Base-by-base conservation (phyloP, 352 stramenopile genomes). In the Globisporangium carolinianum region DNA sequence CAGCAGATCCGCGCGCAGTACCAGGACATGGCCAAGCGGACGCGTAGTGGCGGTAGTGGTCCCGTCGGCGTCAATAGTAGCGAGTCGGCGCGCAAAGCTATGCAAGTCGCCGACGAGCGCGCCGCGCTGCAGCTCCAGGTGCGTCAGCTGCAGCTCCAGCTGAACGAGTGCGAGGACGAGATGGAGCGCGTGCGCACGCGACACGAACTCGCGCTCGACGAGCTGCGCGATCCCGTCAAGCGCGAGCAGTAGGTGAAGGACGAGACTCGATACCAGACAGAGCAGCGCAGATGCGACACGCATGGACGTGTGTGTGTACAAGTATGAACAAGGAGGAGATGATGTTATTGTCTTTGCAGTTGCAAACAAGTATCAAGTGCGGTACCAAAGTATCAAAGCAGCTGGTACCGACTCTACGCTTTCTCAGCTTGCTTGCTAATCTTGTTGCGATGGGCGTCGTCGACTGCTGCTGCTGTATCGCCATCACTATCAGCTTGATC, bases 91-190 rank as follows among this genome's bases (percentile, higher is more conserved):
- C 53, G 64, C 18, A 79, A 79, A 55, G 68, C 69, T 5, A 66
- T 78, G 57, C 66, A 66, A n/a, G 61, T 69, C 48, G 70, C 71
- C 8, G 63, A 58, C 49, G 78, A 91, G 60, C 75, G 66, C 36
- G 62, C 81, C 15, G 69, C 68, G 38, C 67, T 94, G 51, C 76
- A 82, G 32, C 51, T 73, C 1, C 76, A 90, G 42, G 71, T 94
- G 24, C 65, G 77, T 4, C 68, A 84, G 55, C 58, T 90, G 10
- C 80, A 85, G 55, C 68, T 83, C 56, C 86, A 89, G 60, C 66
- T 89, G 5, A 66, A 57, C 32, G 83, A 93, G 56, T 89, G 80
- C 36, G 83, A 93, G 57, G 83, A 93, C n/a, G 83, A 93, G 65
- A 93, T 93, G 47, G 72, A 76, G 53, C 76, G 83, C 42, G 86